Conservation (phyloP, 192 early-diverging fungal species). For the Spizellomyces sp. region DNA sequence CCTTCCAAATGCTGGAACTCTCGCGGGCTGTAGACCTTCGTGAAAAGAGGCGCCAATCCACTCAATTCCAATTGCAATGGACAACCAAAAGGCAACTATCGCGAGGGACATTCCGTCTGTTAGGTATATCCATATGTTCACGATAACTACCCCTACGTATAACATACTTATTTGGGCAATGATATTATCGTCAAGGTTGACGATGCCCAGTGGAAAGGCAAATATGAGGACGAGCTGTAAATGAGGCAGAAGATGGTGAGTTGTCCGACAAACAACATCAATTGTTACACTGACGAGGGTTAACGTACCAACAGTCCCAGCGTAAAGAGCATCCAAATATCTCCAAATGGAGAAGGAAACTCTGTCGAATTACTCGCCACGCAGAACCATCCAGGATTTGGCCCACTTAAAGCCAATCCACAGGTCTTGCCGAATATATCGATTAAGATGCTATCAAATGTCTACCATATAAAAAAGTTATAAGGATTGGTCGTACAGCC, state of each 20-base stretch:
- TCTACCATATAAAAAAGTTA: slow-evolving; percentile 16
- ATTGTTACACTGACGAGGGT: not conserved
- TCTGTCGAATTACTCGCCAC: slow-evolving; percentile 18
- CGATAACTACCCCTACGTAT: not conserved
- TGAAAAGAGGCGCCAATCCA: slow-evolving; percentile 45
- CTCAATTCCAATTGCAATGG: slow-evolving; percentile 41
- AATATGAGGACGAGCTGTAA: slow-evolving; percentile 38
- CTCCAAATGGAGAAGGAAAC: slow-evolving; percentile 48
- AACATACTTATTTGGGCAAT: slow-evolving; percentile 47
- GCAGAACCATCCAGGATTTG: slow-evolving; percentile 37
- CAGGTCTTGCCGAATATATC: slow-evolving; percentile 57
- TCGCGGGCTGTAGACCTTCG: slow-evolving; percentile 9
- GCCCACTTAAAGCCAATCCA: slow-evolving; percentile 35
- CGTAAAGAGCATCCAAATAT: slow-evolving; percentile 46
- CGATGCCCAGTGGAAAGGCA: slow-evolving; percentile 48
- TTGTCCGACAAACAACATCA: not conserved
- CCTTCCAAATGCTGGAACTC: slow-evolving; percentile 37
- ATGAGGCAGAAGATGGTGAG: slow-evolving; percentile 7
- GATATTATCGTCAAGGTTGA: slow-evolving; percentile 61
- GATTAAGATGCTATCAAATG: slow-evolving; percentile 56
- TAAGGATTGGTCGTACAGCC: not conserved
- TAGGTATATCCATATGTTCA: too few species aligned
- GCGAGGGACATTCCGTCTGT: not conserved
- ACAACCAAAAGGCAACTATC: slow-evolving; percentile 45
- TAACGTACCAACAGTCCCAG: slow-evolving; percentile 43